Conservation (phyloP, 129 eudicot species). For the Silybum marianum region DNA sequence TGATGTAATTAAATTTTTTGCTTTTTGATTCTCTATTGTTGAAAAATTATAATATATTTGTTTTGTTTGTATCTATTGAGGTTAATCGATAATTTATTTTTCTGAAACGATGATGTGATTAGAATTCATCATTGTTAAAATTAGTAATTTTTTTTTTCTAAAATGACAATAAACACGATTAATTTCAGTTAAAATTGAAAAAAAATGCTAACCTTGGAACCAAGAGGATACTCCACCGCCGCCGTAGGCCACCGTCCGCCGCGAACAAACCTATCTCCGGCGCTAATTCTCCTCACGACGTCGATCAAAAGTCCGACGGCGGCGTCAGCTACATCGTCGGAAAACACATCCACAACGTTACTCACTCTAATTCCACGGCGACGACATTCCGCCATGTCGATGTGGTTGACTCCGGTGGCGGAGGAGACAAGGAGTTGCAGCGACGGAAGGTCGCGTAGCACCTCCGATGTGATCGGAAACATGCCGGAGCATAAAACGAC, state of each 20-base stretch:
- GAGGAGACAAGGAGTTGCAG: conserved; percentile 21
- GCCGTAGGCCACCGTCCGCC: conserved; percentile 15
- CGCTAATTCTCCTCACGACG: conserved; percentile 25
- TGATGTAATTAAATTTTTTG: no score
- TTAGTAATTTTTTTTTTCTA: no score
- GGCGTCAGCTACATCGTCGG: conserved; percentile 37
- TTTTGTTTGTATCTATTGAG: no score
- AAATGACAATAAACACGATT: no score
- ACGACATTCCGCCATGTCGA: background rate
- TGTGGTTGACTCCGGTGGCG: conserved; percentile 1
- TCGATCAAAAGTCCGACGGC: conserved; percentile 33
- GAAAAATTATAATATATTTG: no score
- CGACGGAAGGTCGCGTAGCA: conserved; percentile 17
- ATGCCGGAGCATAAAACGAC: conserved; percentile 22
- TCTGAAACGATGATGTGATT: no score
- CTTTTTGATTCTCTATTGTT: no score
- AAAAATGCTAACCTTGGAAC: conserved; percentile 26
- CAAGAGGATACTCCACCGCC: conserved; percentile 13
- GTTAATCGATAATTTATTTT: no score
- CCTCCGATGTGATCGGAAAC: conserved; percentile 23
- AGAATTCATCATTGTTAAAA: no score
- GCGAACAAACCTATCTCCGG: conserved; percentile 30
- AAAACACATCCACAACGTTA: conserved; percentile 25
- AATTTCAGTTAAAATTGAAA: no score
- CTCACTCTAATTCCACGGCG: conserved; percentile 8